Percentiles rank a stretch among this genome's conserved stretches.
phyloP scores from a whole-genome alignment of 345 rosid species.

The Populus alba region DNA sequence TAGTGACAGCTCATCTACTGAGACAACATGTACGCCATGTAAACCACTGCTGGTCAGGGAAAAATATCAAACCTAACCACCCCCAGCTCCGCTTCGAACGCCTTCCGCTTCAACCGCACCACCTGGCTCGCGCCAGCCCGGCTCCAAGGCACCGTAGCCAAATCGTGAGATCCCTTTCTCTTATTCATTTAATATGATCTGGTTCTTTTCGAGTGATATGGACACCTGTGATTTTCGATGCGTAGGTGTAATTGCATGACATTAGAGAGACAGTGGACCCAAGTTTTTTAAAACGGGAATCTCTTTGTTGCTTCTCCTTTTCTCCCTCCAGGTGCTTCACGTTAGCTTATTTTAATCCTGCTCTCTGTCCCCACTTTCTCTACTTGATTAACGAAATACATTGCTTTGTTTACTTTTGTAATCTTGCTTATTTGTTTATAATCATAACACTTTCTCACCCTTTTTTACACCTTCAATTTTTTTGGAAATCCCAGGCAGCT shows the following conservation, averaged over 20 bases:
- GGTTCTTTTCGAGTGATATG: neutral
- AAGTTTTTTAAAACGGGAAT: neutral
- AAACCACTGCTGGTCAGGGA: no score
- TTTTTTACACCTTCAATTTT: neutral
- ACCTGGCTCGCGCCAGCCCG: no score
- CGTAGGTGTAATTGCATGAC: neutral
- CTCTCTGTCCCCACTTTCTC: conserved; percentile 14
- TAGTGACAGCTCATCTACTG: conserved; percentile 15
- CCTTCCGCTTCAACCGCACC: no score
- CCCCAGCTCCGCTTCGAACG: no score
- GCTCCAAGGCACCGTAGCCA: no score
- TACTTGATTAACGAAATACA: neutral
- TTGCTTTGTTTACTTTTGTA: neutral
- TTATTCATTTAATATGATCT: no score
- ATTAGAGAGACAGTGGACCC: neutral
- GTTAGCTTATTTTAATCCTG: conserved; percentile 16
- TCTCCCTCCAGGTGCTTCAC: conserved; percentile 25
- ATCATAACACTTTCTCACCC: neutral
- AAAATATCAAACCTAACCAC: no score
- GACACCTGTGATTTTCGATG: neutral
- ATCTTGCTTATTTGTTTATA: neutral
- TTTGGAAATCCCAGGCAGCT: conserved; percentile 20
- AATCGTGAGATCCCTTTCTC: no score
- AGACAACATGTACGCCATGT: no score
- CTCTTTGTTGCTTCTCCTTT: conserved; percentile 3